Percentiles rank a stretch among this genome's conserved stretches.
Evolutionary conservation across 2,329 filamentous ascomycete genomes (phyloP).

Genomic region (Cercospora sp.): DNA sequence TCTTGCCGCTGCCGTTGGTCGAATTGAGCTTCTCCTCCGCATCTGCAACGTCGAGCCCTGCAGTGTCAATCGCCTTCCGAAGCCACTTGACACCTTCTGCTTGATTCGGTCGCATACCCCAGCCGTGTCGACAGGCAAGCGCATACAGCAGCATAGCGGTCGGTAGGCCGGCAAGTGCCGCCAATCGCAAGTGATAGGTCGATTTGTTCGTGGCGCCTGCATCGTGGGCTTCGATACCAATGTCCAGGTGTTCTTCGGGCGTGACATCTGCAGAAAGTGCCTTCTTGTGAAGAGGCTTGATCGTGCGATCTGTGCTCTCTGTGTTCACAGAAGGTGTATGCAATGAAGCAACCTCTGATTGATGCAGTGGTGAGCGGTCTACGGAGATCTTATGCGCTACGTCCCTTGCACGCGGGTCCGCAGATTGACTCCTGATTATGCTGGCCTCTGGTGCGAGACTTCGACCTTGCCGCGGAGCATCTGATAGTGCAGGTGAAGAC

Average conservation of each 20-base stretch:
- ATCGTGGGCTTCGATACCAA: constrained; percentile 88
- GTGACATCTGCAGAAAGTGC: constrained; percentile 66
- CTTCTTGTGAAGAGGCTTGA: constrained; percentile 51
- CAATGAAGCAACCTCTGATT: constrained; percentile 8
- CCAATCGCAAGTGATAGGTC: constrained; percentile 90
- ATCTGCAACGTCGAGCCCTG: constrained; percentile 80
- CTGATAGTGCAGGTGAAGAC: constrained; percentile 19
- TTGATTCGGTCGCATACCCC: constrained; percentile 94
- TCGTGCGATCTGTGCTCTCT: constrained; percentile 46
- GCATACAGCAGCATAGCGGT: constrained; percentile 97
- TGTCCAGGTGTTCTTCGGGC: constrained; percentile 83
- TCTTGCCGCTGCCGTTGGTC: constrained; percentile 16
- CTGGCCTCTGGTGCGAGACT: constrained; percentile 21
- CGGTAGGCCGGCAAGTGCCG: constrained; percentile 79
- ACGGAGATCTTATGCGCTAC: constrained; percentile 4
- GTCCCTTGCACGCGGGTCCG: constrained; percentile 31
- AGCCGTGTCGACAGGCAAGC: constrained; percentile 90
- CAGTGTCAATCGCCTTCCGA: constrained; percentile 82
- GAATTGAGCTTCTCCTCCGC: constrained; percentile 29
- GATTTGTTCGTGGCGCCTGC: constrained; percentile 86
- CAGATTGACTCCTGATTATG: constrained; percentile 34
- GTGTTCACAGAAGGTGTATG: constrained; percentile 35
- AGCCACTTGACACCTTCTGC: constrained; percentile 89
- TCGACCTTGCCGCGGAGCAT: constrained; percentile 21
- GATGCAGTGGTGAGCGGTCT: constrained; percentile 11